Conservation (phyloP, 2,329 filamentous ascomycete species). For the Fusarium sp. region DNA sequence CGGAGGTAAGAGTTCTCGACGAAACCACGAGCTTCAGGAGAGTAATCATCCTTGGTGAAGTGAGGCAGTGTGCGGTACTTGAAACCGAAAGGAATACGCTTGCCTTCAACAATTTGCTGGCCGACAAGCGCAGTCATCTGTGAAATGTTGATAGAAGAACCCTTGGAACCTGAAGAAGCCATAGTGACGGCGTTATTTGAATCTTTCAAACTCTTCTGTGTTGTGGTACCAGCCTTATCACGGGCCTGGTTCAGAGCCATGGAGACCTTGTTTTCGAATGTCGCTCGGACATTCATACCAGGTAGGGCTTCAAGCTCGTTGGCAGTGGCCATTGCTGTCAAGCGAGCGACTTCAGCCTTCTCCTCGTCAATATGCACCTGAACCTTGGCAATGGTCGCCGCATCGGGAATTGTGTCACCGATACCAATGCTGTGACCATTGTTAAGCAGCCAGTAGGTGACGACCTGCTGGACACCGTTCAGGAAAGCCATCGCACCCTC, state of each 20-base stretch:
- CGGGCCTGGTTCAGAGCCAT: slow-evolving; percentile 93
- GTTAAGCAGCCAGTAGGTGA: slow-evolving; percentile 97
- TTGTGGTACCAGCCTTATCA: slow-evolving; percentile 94
- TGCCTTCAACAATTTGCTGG: slow-evolving; percentile 97
- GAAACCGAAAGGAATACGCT: slow-evolving; percentile 99
- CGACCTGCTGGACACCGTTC: slow-evolving; percentile 92
- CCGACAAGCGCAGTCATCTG: slow-evolving; percentile 99
- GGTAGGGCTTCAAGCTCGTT: slow-evolving; percentile 92
- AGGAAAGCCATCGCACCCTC: slow-evolving; percentile 93
- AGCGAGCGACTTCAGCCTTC: slow-evolving; percentile 81
- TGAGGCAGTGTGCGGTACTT: slow-evolving; percentile 97
- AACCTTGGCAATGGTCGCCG: slow-evolving; percentile 83
- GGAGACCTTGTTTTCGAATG: slow-evolving; percentile 97
- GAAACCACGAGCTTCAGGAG: slow-evolving; percentile 94
- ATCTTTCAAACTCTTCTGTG: slow-evolving; percentile 92
- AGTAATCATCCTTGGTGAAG: slow-evolving; percentile 99
- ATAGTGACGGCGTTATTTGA: slow-evolving; percentile 97
- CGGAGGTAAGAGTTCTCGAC: slow-evolving; percentile 99
- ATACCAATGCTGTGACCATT: slow-evolving; percentile 98
- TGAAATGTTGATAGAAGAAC: slow-evolving; percentile 98
- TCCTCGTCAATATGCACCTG: slow-evolving; percentile 83
- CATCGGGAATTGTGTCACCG: slow-evolving; percentile 95
- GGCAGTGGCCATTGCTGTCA: slow-evolving; percentile 82
- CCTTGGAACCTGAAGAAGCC: slow-evolving; percentile 96
- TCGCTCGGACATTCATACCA: slow-evolving; percentile 98